Conservation (phyloP, 2,329 filamentous ascomycete species). For the Fusarium tjaetaba region DNA sequence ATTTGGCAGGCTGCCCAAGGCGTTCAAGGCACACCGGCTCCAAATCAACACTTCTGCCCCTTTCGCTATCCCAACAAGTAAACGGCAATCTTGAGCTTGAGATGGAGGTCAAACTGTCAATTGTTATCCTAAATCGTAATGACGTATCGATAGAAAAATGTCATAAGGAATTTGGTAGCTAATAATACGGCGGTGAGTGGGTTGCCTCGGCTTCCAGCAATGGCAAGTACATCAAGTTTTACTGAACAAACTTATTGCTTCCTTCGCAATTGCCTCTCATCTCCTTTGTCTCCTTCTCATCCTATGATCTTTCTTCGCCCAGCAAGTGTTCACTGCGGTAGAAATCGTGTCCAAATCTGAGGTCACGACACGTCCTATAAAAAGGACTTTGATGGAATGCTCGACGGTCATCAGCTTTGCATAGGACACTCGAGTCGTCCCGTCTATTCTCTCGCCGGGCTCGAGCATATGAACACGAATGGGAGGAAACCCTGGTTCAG, state of each 20-base stretch:
- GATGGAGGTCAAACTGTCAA: too few relatives aligned
- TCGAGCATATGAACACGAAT: neutral
- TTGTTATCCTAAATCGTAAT: too few relatives aligned
- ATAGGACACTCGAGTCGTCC: accelerated
- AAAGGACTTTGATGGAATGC: accelerated
- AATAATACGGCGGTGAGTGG: too few relatives aligned
- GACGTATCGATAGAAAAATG: too few relatives aligned
- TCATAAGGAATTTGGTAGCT: too few relatives aligned
- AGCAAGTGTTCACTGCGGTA: accelerated
- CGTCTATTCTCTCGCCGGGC: accelerated
- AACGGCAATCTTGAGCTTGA: too few relatives aligned
- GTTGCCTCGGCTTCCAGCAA: too few relatives aligned
- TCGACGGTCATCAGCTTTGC: neutral
- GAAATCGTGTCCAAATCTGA: accelerated
- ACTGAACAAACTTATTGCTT: accelerated
- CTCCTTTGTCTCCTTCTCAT: neutral
- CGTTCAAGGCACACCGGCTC: too few relatives aligned
- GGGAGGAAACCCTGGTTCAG: accelerated
- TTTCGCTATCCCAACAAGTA: too few relatives aligned
- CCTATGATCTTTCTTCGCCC: accelerated
- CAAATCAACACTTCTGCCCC: too few relatives aligned
- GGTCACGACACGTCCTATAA: accelerated
- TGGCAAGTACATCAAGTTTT: neutral
- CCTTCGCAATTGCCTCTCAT: accelerated
- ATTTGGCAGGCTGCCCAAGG: too few relatives aligned